Percentiles rank a stretch among this genome's conserved stretches.
Evolutionary conservation across 2,329 filamentous ascomycete genomes (phyloP).

Genomic region (Epichloe baconii): DNA sequence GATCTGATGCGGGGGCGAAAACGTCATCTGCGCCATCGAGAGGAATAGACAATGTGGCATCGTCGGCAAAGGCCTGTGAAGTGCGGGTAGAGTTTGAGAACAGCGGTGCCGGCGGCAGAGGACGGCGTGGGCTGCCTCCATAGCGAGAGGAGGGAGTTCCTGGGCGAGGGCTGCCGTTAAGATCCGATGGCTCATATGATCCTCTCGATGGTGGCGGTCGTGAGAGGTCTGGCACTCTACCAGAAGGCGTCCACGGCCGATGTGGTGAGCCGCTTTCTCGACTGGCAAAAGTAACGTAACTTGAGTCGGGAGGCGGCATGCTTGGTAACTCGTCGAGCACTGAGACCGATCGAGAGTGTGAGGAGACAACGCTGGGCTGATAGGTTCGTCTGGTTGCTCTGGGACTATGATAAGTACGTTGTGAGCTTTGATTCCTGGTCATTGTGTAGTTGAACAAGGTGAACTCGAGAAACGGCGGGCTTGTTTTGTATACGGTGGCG

Average conservation of each 20-base stretch:
- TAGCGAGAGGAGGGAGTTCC: slow-evolving; percentile 85
- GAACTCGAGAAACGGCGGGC: slow-evolving; percentile 17
- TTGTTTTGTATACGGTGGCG: neutral
- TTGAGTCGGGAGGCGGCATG: slow-evolving; percentile 50
- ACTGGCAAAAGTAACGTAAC: slow-evolving; percentile 45
- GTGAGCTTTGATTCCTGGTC: slow-evolving; percentile 23
- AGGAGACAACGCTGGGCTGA: slow-evolving; percentile 38
- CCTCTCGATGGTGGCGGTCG: slow-evolving; percentile 58
- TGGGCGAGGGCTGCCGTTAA: slow-evolving; percentile 81
- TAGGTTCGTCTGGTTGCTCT: slow-evolving; percentile 31
- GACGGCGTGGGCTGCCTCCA: slow-evolving; percentile 73
- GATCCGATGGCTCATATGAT: slow-evolving; percentile 72
- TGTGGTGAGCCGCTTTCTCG: slow-evolving; percentile 35
- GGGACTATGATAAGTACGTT: slow-evolving; percentile 26
- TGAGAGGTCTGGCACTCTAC: slow-evolving; percentile 45
- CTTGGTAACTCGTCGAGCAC: slow-evolving; percentile 42
- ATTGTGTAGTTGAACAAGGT: slow-evolving; percentile 11
- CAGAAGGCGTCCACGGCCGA: slow-evolving; percentile 45
- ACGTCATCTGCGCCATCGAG: slow-evolving; percentile 56
- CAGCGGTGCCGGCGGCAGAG: slow-evolving; percentile 76
- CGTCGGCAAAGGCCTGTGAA: slow-evolving; percentile 45
- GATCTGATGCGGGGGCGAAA: slow-evolving; percentile 51
- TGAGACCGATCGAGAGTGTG: slow-evolving; percentile 31
- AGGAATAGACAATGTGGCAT: slow-evolving; percentile 61
- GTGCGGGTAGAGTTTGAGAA: slow-evolving; percentile 48